Evolutionary conservation across 345 rosid genomes (phyloP), one percentile per base, ranked within the genome.

Genomic region (Aquilaria malaccensis): DNA sequence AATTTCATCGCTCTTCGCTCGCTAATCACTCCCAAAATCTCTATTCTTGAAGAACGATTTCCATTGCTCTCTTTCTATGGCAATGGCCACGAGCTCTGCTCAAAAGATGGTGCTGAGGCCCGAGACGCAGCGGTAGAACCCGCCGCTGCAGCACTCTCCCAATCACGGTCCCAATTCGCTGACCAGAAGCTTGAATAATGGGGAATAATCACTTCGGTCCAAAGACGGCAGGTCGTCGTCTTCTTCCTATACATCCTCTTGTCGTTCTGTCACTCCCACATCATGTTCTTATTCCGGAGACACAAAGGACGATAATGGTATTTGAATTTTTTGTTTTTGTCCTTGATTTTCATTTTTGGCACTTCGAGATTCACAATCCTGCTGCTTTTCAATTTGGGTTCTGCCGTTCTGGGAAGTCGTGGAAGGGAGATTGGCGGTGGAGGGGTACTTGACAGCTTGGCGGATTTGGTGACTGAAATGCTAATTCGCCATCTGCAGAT

Each of bases 221-320:
- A 81, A 70, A 57, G 83, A 80, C 2, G 63, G 74, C 9, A 76
- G 76, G 3, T 52, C 55, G 12, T 67, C 79, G 50, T 54, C 70
- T 33, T 22, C 74, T 33, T 73, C 76, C 31, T 58, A 76, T 48
- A 53, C 72, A 61, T 63, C 81, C 5, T 68, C 75, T 13, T 72
- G 92, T 53, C 98, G 95, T 66, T 80, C 95, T 67, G 80, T 76
- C 75, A 78, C 90, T 70, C 81, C 89, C 59, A 77, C 70, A 65
- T 79, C 79, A 58, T 83, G 94, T 47, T 62, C 91, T 10, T 76
- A 56, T 11, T 79, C 87, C 6, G 75, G 53, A 56, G 67, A 74
- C 67, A 55, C 58, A 67, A 81, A 72, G 31, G 74, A 59, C 59
- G 86, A 76, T 43, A 83, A 79, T 70, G 97, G 91, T 88, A 54